These are phyloP conservation scores for Mucor lusitanicus DNA, from an alignment of 371 early-diverging fungal genomes.

Conservation along the genomic window DNA sequence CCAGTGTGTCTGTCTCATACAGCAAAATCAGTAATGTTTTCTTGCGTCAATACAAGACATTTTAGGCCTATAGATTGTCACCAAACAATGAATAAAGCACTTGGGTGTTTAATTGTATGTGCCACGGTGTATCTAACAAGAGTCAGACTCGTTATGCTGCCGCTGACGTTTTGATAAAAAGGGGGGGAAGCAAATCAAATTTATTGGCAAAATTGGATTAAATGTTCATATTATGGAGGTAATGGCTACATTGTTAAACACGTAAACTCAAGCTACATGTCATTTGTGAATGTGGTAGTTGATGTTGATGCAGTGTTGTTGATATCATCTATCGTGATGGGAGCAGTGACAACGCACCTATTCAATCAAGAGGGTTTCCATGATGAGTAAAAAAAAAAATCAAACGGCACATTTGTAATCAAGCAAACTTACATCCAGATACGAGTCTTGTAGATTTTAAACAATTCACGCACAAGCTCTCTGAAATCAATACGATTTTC, in stretches of 20 bases:
- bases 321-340: conserved; percentile 20
- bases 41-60: no score
- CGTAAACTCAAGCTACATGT: not conserved
- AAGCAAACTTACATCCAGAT: conserved; percentile 89
- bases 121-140: no score
- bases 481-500: conserved; percentile 96
- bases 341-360: conserved; percentile 22
- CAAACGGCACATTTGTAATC: no score
- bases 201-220: not conserved
- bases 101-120: no score
- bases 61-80: no score
- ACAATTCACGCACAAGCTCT: conserved; percentile 96
- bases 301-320: not conserved
- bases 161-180: not conserved
- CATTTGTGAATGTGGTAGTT: not conserved
- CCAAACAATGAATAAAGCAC: no score
- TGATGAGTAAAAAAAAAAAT: no score
- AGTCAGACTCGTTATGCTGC: not conserved
- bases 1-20: no score
- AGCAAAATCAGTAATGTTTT: no score
- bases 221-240: no score
- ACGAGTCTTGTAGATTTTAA: conserved; percentile 97
- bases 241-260: not conserved
- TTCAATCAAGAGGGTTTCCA: no score
- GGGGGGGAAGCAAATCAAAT: not conserved